Percentiles rank a stretch among this genome's conserved stretches.
These are phyloP conservation scores for Rhodotorula taiwanensis DNA, from an alignment of 768 basidiomycete genomes.

Conservation along the genomic window DNA sequence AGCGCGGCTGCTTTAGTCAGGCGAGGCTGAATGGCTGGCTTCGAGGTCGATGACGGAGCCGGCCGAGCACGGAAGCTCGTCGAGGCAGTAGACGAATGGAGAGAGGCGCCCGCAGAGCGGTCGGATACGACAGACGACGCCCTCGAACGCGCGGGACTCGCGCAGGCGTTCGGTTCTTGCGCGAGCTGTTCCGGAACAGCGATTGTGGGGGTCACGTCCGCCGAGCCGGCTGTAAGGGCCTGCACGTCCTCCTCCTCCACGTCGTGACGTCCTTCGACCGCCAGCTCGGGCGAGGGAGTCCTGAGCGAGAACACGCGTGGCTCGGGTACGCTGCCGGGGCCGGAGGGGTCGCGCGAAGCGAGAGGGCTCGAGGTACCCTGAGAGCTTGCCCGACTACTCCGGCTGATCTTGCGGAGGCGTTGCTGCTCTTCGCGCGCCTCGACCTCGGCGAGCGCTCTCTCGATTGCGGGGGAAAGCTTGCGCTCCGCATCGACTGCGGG, in stretches of 20 bases:
- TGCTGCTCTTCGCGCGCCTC: conserved; percentile 12
- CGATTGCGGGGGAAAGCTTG: conserved; percentile 19
- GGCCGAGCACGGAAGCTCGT: conserved; percentile 19
- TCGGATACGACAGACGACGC: neutral
- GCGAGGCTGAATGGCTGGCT: conserved; percentile 13
- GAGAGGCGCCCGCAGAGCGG: neutral
- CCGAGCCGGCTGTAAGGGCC: neutral
- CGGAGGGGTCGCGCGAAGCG: neutral
- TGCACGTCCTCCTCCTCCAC: neutral
- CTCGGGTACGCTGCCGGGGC: neutral
- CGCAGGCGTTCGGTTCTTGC: no score
- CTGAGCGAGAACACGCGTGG: neutral
- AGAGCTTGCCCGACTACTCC: neutral
- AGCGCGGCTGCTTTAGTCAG: conserved; percentile 30
- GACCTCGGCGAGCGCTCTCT: conserved; percentile 10
- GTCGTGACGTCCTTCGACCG: neutral
- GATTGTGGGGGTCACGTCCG: no score
- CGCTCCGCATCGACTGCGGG: neutral
- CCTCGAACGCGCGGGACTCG: neutral
- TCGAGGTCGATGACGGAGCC: neutral
- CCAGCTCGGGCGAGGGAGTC: neutral
- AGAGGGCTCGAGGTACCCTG: neutral
- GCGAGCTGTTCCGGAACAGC: no score
- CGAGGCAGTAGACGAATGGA: neutral
- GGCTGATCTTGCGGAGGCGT: conserved; percentile 5